Evolutionary conservation across 805 yeast species (phyloP).

Genomic region (Isabelozyma rhagii): DNA sequence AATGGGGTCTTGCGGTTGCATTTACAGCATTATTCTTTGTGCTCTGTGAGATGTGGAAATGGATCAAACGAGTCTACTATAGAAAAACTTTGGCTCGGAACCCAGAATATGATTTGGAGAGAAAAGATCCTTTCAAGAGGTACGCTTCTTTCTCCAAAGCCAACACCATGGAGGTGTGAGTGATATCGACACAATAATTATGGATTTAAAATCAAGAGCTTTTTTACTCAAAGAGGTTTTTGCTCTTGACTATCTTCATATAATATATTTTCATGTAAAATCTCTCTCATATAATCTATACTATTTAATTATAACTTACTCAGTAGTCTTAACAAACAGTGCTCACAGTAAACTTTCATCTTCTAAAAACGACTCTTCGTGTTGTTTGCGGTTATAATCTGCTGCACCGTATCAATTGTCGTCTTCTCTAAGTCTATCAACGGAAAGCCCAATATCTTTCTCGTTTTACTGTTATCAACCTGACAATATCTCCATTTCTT

Average conservation of each 20-base stretch:
- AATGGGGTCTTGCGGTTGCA: slow-evolving; percentile 76
- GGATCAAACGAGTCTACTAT: slow-evolving; percentile 55
- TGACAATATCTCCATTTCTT: slow-evolving; percentile 1
- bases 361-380: neutral
- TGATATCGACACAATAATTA: neutral
- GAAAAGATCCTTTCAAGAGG: slow-evolving; percentile 58
- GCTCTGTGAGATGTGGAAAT: slow-evolving; percentile 68
- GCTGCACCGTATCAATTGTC: slow-evolving; percentile 39
- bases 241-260: neutral
- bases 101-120: slow-evolving; percentile 64
- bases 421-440: slow-evolving; percentile 34
- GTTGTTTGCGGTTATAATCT: slow-evolving; percentile 11
- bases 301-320: too few relatives aligned
- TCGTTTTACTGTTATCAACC: slow-evolving; percentile 31
- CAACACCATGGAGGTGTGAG: slow-evolving; percentile 34
- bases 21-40: slow-evolving; percentile 54
- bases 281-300: too few relatives aligned
- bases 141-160: slow-evolving; percentile 58
- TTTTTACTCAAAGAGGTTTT: neutral
- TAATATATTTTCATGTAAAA: too few relatives aligned
- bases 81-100: slow-evolving; percentile 43
- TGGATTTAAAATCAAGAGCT: neutral
- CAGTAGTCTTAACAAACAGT: too few relatives aligned
- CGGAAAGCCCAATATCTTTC: slow-evolving; percentile 30
- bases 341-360: too few relatives aligned